phyloP scores from a whole-genome alignment of 1,139 yeast genomes.

The Meyerozyma guilliermondii region DNA sequence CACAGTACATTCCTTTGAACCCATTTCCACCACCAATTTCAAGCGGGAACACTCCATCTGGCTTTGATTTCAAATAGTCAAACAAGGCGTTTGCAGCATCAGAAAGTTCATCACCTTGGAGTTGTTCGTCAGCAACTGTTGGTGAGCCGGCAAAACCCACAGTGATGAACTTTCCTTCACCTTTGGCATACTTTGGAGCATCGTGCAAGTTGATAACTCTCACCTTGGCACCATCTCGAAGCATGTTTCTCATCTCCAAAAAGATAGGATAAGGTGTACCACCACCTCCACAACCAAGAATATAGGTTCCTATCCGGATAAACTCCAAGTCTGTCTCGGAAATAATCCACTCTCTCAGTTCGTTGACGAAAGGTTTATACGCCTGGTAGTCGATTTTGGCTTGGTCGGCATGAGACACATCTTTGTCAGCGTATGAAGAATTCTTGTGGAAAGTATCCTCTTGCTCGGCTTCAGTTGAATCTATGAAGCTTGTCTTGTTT shows the following conservation, averaged over 20 bases:
- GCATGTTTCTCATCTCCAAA: constrained; percentile 26
- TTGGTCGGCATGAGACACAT: constrained; percentile 2
- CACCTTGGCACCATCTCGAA: constrained; percentile 27
- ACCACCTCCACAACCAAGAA: constrained; percentile 48
- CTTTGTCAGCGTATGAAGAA: neutral
- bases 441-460: neutral
- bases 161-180: constrained; percentile 26
- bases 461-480: neutral
- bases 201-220: constrained; percentile 29
- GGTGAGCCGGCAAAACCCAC: constrained; percentile 45
- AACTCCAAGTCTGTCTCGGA: constrained; percentile 36
- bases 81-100: constrained; percentile 26
- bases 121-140: constrained; percentile 38
- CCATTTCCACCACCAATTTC: constrained; percentile 47
- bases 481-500: no score
- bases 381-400: constrained; percentile 14
- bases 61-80: constrained; percentile 15
- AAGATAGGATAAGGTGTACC: constrained; percentile 41
- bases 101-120: constrained; percentile 30
- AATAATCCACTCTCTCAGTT: constrained; percentile 33
- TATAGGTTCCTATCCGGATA: constrained; percentile 37
- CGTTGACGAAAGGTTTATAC: constrained; percentile 29
- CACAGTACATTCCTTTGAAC: constrained; percentile 25
- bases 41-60: constrained; percentile 27
- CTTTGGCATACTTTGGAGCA: constrained; percentile 14